Percentiles rank a stretch among this genome's conserved stretches.
These are phyloP conservation scores for Colletotrichum graminicola DNA, from an alignment of 2,329 filamentous ascomycete species.

Conservation along the genomic window DNA sequence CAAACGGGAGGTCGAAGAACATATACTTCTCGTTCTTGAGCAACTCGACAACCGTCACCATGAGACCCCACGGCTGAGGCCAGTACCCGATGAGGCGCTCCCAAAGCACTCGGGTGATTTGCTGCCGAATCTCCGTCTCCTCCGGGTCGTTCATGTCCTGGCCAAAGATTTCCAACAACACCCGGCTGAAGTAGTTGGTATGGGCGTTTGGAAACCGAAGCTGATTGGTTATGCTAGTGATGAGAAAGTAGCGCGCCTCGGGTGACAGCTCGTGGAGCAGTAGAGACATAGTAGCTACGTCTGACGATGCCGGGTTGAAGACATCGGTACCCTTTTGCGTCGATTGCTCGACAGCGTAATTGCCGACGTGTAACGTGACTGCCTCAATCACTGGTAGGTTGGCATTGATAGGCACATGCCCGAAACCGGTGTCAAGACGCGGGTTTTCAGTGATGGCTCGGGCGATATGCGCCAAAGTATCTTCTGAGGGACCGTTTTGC, in stretches of 20 bases:
- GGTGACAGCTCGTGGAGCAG: constrained; percentile 80
- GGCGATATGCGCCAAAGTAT: constrained; percentile 81
- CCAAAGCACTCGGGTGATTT: constrained; percentile 88
- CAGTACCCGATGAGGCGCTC: constrained; percentile 90
- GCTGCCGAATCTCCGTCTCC: constrained; percentile 86
- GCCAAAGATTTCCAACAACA: constrained; percentile 86
- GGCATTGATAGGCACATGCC: constrained; percentile 74
- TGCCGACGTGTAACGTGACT: constrained; percentile 84
- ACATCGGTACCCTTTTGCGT: constrained; percentile 70
- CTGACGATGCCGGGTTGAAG: constrained; percentile 74
- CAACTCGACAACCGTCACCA: constrained; percentile 89
- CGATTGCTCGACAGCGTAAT: constrained; percentile 74
- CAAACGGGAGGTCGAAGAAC: constrained; percentile 93
- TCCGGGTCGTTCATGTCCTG: constrained; percentile 79
- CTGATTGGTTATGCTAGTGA: constrained; percentile 90
- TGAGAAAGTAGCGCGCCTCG: constrained; percentile 85
- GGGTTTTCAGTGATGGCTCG: constrained; percentile 75
- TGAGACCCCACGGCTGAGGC: constrained; percentile 95
- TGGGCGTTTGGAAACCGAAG: constrained; percentile 89
- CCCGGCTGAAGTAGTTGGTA: constrained; percentile 92
- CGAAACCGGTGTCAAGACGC: constrained; percentile 72
- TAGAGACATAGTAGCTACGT: constrained; percentile 80
- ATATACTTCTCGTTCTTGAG: constrained; percentile 91
- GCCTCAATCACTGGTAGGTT: constrained; percentile 82
- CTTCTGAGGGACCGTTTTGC: constrained; percentile 73